Base-by-base conservation (phyloP, 805 yeast species). In the Candida multigemmis region DNA sequence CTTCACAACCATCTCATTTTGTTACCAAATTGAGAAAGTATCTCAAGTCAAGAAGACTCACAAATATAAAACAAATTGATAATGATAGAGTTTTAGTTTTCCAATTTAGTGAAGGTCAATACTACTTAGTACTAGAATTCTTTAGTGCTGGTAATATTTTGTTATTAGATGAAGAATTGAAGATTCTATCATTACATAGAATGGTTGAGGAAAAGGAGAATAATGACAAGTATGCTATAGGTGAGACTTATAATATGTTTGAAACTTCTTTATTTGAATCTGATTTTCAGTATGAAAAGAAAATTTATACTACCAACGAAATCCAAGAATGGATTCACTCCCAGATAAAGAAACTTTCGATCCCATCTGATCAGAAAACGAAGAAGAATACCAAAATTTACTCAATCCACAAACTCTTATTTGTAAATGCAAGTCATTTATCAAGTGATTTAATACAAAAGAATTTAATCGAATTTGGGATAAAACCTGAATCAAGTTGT, bases 71-170 rank as follows among this genome's bases (percentile, higher is more conserved):
- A 37, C 94, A 86, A 39, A 71, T 89, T 4, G 78, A 75, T 1
- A 71, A 75, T 42, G 96, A 86, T 46, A 68, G 97, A 50, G 73
- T 84, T n/a, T 60, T 84, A 23, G 94, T 86, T 0, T 51, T 89
- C 23, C 75, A 83, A 34, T 89, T 89, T 53, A 75, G 87, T 23
- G 94, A 84, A 42, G 95, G 95, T 2, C 42, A 71, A 27, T 75
- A 57, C 44, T 78, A 81, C 40, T 56, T 89, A 37, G 94, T 84
- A 0, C 53, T 89, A 28, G 98, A 89, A 51, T 89, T 89, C 44
- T 89, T 87, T 58, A 82, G 96, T 46, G 96, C 96, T 3, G 98
- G 98, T 15, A 89, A 89, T 46, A 71, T 89, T 29, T 59, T 89
- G 12, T 60, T 89, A 12, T 60, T 89, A 35, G 93, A 89, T 49